Base-by-base conservation (phyloP, 192 early-diverging fungal genomes). In the Chytriomyces confervae region DNA sequence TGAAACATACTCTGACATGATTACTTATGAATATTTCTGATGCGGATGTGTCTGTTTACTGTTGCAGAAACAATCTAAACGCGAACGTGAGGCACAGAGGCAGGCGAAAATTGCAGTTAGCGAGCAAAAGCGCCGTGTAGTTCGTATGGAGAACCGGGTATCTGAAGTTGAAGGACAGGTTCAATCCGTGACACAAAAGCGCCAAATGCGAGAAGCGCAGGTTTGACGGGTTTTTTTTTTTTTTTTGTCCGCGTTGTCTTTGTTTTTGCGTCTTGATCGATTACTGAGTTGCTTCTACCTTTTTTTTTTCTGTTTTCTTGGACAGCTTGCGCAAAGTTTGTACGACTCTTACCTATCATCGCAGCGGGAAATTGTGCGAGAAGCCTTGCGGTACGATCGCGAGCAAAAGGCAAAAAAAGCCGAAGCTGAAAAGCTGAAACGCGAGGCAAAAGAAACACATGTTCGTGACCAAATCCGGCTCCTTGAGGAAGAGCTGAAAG, bases 111-210 rank as follows among this genome's bases (percentile, higher is more conserved):
- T 24, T 20, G 7, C 45, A 13, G 23, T 57, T 43, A 20, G 9
- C 10, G 61, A 77, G n/a, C 75, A 77, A 50, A 66, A 62, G 45
- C 65, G 61, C 29, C 63, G 75, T 27, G 75, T 77, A n/a, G 44
- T 77, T 11, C 45, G 75, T 2, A 67, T 77, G 63, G 75, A 77
- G 43, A n/a, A 77, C 3, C 67, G 48, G 5, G 36, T 67, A 4
- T 9, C 11, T 18, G 44, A 66, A 11, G 75, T 66, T 24, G 65
- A 77, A 47, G 23, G 20, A 18, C 63, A 75, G 23, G 45, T 77
- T 7, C 43, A 68, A 53, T 36, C 48, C 11, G 36, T 68, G 20
- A 7, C 51, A 50, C 36, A n/a, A 20, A 47, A 60, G 23, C 36
- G 66, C 23, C 16, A 77, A 27, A 49, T 68, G 66, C 20, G 27